Base-by-base conservation (phyloP, 2,329 filamentous ascomycete genomes). In the Fusarium dimerum region DNA sequence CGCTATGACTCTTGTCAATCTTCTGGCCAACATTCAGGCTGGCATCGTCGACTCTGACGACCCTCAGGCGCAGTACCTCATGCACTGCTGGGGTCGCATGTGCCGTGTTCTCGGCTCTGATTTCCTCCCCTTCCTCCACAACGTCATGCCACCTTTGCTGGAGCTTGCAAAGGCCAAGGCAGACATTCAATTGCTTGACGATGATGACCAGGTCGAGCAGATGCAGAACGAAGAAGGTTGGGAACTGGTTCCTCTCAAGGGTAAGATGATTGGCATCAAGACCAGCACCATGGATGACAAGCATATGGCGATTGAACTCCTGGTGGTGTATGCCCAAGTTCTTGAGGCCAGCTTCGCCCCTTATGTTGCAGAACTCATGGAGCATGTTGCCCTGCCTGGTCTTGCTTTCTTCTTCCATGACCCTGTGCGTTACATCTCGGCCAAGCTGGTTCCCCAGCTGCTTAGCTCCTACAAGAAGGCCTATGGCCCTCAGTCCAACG, bases 81-180 rank as follows among this genome's bases (percentile, higher is more conserved):
- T 99, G 75, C 94, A 99, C 79, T 99, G 94, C 77, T 99, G 94
- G 94, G 94, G 94, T 47, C 87, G 94, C 45, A 99, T 99, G 94
- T 97, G 93, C 74, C 88, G 94, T 60, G 93, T 99, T 30, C 82
- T 99, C 57, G 92, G 89, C 17, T 77, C 83, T 44, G 92, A 97
- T 64, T 99, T 99, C 73, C 80, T 97, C 12, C 92, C 92, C 15
- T 99, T 95, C 78, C 80, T 99, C 48, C 86, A 88, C 38, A 92
- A 86, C 45, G 94, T 99, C 57, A 97, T 99, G 86, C 93, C 93
- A 7, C 94, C 94, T 17, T 80, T 99, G 50, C 81, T 97, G 52
- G 88, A 95, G 68, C 83, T 97, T 59, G 94, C 93, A 30, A 89
- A 90, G 63, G 92, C 94, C 48, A 97, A 97, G 79, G 94, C 94